A percentile compares a stretch with the other conserved stretches of the same genome.
phyloP scores from a whole-genome alignment of 192 early-diverging fungal species.

The Kappamyces sp. region DNA sequence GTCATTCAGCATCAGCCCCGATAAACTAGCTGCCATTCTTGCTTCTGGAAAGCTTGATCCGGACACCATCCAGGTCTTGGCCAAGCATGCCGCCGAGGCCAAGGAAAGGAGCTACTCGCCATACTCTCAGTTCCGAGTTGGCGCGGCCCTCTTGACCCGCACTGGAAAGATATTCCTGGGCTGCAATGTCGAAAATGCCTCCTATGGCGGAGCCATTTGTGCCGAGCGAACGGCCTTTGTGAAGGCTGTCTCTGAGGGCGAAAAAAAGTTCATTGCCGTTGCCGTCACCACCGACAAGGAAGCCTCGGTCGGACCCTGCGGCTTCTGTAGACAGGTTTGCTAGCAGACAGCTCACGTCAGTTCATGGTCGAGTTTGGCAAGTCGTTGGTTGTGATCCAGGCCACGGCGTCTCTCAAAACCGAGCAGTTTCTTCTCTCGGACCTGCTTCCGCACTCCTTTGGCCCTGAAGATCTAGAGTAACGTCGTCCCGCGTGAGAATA shows the following conservation, averaged over 20 bases:
- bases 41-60: too few species aligned
- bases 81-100: conserved; percentile 28
- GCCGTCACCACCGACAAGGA: conserved; percentile 65
- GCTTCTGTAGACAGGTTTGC: conserved; percentile 40
- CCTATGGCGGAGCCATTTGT: conserved; percentile 80
- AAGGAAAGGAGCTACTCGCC: conserved; percentile 76
- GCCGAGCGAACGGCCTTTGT: conserved; percentile 86
- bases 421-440: conserved; percentile 44
- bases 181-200: conserved; percentile 87
- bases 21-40: too few species aligned
- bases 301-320: conserved; percentile 55
- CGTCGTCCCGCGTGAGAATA: neutral
- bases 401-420: neutral
- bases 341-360: conserved; percentile 30
- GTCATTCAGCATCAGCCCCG: too few species aligned
- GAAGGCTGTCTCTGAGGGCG: conserved; percentile 82
- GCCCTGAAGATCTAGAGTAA: conserved; percentile 53
- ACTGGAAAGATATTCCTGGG: conserved; percentile 60
- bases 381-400: conserved; percentile 31
- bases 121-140: conserved; percentile 89
- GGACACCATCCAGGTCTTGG: neutral
- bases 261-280: conserved; percentile 65
- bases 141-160: conserved; percentile 68
- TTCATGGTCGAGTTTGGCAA: conserved; percentile 78
- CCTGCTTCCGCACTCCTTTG: conserved; percentile 68